phyloP scores from a whole-genome alignment of 441 rosid genomes.

The Hura crepitans region DNA sequence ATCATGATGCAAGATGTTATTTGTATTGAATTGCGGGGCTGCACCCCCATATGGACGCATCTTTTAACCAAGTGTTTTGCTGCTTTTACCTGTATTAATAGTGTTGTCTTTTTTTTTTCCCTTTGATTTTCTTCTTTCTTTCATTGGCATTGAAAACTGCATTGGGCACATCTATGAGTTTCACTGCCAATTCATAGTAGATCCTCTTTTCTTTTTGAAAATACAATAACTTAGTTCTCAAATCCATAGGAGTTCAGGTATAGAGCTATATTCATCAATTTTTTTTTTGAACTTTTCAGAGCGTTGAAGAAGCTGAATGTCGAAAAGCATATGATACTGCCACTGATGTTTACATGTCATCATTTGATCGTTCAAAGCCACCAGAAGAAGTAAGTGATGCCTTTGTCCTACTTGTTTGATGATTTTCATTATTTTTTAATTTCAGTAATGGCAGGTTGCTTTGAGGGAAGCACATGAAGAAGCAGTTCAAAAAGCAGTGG shows the following conservation, averaged over 20 bases:
- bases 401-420: constrained; percentile 20
- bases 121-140: neutral
- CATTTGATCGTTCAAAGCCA: constrained; percentile 67
- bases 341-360: constrained; percentile 55
- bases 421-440: constrained; percentile 30
- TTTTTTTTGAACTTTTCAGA: constrained; percentile 35
- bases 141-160: neutral
- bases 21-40: neutral
- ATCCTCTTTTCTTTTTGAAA: neutral
- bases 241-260: neutral
- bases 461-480: constrained; percentile 90
- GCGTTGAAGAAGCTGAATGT: constrained; percentile 98
- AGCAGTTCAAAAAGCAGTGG: constrained; percentile 72
- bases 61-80: neutral
- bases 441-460: constrained; percentile 47
- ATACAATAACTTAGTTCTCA: neutral
- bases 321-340: constrained; percentile 88
- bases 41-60: neutral
- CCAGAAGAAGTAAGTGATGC: constrained; percentile 77
- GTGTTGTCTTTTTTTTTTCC: neutral
- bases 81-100: neutral
- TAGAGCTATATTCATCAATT: neutral
- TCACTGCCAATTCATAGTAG: neutral
- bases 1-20: neutral
- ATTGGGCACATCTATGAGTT: neutral